Evolutionary conservation across 1,284 basidiomycete genomes (phyloP), one percentile per base, ranked within the genome.

Genomic region (Irpex lacteus): DNA sequence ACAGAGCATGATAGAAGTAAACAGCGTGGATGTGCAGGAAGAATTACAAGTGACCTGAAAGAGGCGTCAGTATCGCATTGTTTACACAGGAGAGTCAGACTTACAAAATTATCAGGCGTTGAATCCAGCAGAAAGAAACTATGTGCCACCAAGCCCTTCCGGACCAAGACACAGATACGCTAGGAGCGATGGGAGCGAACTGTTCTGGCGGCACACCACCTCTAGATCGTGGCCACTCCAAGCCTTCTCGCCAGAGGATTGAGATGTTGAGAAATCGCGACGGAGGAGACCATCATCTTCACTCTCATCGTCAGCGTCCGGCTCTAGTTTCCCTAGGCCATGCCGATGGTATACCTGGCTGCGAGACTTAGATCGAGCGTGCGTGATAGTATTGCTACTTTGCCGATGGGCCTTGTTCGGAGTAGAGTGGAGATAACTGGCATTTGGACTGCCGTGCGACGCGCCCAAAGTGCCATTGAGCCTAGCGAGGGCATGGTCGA

Each of bases 141-240:
- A 62, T 49, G n/a, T 38, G 54, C 36, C 36, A 61, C 13, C 36
- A 8, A 61, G 7, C 18, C 56, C 34, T 9, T 47, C 36, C n/a
- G 52, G 18, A n/a, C 57, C 67, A 32, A 67, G 70, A 50, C 70
- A 71, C 57, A 83, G 66, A 57, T 73, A 79, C 59, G 85, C 82
- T 38, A 90, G 77, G 59, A 91, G 82, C 50, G 82, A 76, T 11
- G 85, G 77, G 49, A 91, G 87, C 19, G 85, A 81, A 71, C 90
- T 90, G 66, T 91, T 91, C 72, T 91, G 89, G 65, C 82, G 82
- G 71, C 89, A 91, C 57, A 89, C 83, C 70, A 85, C 76, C 75
- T 88, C 84, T 68, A 91, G 73, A 69, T 91, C 90, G 65, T 83
- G 83, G 37, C 83, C 81, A 47, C 85, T 87, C 90, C 89, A 91